Conservation (phyloP, 2,329 filamentous ascomycete species). For the Trichocomaceae sp. region DNA sequence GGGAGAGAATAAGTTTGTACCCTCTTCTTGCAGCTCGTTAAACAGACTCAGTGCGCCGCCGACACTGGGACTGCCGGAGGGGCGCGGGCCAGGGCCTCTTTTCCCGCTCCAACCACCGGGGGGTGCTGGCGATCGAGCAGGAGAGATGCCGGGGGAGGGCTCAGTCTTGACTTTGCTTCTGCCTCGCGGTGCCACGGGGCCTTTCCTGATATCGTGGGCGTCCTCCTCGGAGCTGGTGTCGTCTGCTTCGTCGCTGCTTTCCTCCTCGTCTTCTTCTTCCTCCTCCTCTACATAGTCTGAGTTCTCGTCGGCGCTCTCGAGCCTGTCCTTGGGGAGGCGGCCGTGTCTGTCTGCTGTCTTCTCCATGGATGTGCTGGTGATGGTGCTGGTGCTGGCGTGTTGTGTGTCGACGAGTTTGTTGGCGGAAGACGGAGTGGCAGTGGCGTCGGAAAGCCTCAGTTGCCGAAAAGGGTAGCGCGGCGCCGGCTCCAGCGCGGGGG, state of each 20-base stretch:
- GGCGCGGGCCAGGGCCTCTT: conserved; percentile 18
- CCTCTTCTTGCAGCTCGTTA: conserved; percentile 70
- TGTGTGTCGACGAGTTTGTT: neutral
- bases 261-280: no score
- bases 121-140: conserved; percentile 14
- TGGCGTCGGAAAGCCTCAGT: neutral
- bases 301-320: conserved; percentile 55
- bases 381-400: neutral
- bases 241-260: conserved; percentile 59
- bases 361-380: no score
- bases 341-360: conserved; percentile 37
- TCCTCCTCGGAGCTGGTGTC: conserved; percentile 59
- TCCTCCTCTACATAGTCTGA: conserved; percentile 55
- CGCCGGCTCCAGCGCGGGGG: conserved; percentile 26
- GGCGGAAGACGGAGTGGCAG: neutral
- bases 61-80: conserved; percentile 21
- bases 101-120: conserved; percentile 32
- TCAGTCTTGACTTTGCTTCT: conserved; percentile 26
- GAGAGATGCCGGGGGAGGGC: conserved; percentile 4
- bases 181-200: conserved; percentile 28
- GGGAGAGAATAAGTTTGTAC: conserved; percentile 48
- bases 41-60: conserved; percentile 55
- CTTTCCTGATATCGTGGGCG: conserved; percentile 37
- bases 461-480: neutral
- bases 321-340: conserved; percentile 63